Evolutionary conservation across 768 basidiomycete species (phyloP), one percentile per base, ranked within the genome.

Genomic region (Podaxis sp.): DNA sequence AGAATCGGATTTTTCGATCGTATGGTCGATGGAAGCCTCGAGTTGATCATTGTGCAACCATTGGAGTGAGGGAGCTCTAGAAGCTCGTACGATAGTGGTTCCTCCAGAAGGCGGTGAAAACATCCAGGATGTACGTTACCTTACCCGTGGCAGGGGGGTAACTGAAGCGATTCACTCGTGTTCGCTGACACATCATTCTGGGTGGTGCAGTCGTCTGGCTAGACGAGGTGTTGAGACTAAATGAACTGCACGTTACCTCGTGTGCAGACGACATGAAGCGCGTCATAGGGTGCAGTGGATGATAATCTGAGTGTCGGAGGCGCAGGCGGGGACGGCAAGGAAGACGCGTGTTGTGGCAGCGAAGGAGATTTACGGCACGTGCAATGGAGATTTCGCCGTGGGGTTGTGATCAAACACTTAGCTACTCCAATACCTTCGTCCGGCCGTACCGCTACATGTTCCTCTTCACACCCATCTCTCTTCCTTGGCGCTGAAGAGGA

Each of bases 281-380:
- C 38, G 40, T 32, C 27, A 55, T 5, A 55, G 13, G 25, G 1
- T 1, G 3, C 3, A 14, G 36, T 21, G 14, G 6, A 18, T 2
- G 42, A 16, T 16, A 44, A 16, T n/a, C 6, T 16, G 32, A 21
- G 16, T 16, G 42, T 21, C 16, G 18, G 14, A 44, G 42, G 42
- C 42, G 7, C n/a, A 27, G 54, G 37, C 21, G 40, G 53, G 35
- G 28, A 32, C 32, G 23, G 44, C 28, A 11, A 37, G 44, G 47
- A n/a, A 10, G 44, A 25, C 18, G 56, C 56, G 36, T 57, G 44
- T 27, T 42, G 28, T 27, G 23, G 40, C 11, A 35, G 13, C 35
- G 37, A 40, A n/a, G 23, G n/a, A n/a, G n/a, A n/a, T n/a, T n/a
- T n/a, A n/a, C 14, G 27, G 59, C 59, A 60, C 59, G 59, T 60